phyloP scores from a whole-genome alignment of 768 basidiomycete genomes.

The Russula lepida region DNA sequence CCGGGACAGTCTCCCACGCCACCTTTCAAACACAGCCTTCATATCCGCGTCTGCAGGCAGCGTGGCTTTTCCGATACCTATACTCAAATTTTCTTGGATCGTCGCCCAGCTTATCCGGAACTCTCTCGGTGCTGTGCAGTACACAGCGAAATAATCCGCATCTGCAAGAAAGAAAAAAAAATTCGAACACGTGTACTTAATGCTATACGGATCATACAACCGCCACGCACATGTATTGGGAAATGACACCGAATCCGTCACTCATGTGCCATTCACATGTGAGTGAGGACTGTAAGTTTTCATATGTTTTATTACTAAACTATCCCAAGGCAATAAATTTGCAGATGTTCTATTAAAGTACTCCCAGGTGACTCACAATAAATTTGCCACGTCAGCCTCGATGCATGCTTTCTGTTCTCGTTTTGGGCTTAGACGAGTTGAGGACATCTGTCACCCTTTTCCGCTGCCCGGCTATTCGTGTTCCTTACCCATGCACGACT shows the following conservation, averaged over 20 bases:
- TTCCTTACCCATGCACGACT: neutral
- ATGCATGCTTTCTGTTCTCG: neutral
- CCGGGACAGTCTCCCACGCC: neutral
- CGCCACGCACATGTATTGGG: neutral
- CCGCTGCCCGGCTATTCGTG: too few relatives aligned
- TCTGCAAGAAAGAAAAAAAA: too few relatives aligned
- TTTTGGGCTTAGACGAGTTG: neutral
- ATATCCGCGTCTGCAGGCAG: too few relatives aligned
- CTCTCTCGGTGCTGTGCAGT: neutral
- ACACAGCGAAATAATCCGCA: neutral
- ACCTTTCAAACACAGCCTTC: neutral
- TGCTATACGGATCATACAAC: neutral
- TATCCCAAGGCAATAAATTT: neutral
- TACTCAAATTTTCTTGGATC: neutral
- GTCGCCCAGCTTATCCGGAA: neutral
- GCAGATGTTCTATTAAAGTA: neutral
- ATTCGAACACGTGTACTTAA: neutral
- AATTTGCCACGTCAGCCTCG: neutral
- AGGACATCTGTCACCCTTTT: too few relatives aligned
- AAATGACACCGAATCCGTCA: neutral
- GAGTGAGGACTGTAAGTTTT: neutral
- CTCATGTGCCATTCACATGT: neutral
- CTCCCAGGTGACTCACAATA: neutral
- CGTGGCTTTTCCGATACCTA: too few relatives aligned
- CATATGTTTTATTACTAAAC: neutral